Evolutionary conservation across 371 early-diverging fungal species (phyloP).

Genomic region (Mycotypha africana): DNA sequence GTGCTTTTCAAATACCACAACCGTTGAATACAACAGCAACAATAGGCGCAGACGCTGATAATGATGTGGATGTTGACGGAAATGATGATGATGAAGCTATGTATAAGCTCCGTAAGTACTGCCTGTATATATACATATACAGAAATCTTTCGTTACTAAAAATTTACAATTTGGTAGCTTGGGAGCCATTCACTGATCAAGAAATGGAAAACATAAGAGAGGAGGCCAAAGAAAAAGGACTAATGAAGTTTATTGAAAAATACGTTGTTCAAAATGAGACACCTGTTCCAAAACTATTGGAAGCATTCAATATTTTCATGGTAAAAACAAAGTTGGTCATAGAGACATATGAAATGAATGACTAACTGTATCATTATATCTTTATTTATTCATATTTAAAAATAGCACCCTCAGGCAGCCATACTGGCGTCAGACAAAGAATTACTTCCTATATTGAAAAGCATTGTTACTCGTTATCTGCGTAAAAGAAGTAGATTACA

Average conservation of each 20-base stretch:
- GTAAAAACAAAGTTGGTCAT: no score
- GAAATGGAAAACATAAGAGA: slow-evolving; percentile 28
- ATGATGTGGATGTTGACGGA: slow-evolving; percentile 27
- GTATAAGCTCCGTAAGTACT: slow-evolving; percentile 10
- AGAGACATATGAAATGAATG: no score
- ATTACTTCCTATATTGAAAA: slow-evolving; percentile 47
- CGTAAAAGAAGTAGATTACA: slow-evolving; percentile 54
- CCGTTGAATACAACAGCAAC: no score
- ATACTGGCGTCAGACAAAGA: slow-evolving; percentile 32
- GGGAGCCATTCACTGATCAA: slow-evolving; percentile 32
- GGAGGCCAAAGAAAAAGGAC: slow-evolving; percentile 30
- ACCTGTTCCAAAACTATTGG: slow-evolving; percentile 49
- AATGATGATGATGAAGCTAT: slow-evolving; percentile 23
- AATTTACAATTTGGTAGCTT: slow-evolving; percentile 18
- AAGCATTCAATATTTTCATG: slow-evolving; percentile 44
- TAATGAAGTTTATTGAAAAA: slow-evolving; percentile 53
- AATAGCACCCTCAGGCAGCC: slow-evolving; percentile 34
- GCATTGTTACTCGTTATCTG: slow-evolving; percentile 46
- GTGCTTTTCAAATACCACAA: slow-evolving; percentile 20
- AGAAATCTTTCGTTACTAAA: no score
- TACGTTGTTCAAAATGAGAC: slow-evolving; percentile 37
- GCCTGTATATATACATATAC: background rate
- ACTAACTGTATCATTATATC: background rate
- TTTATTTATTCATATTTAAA: background rate
- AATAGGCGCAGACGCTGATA: no score